These are phyloP conservation scores for Pleoardoris graminearum DNA, from an alignment of 2,329 filamentous ascomycete genomes.

Conservation along the genomic window DNA sequence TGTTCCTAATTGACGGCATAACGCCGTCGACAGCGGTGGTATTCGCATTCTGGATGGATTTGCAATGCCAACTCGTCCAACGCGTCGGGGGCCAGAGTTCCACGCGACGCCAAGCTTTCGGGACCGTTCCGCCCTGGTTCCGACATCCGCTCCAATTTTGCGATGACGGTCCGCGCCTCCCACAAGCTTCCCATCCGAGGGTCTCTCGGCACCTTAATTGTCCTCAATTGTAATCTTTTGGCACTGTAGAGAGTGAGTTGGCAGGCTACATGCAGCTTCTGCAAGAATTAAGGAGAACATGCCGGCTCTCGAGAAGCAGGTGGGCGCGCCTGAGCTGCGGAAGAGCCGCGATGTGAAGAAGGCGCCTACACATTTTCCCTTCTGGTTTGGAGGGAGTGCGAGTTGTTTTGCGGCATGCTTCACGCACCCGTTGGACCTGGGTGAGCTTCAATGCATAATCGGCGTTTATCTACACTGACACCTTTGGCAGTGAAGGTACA, in stretches of 20 bases:
- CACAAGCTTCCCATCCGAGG: constrained; percentile 13
- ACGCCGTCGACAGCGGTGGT: constrained; percentile 21
- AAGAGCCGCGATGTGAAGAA: constrained; percentile 51
- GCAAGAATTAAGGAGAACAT: constrained; percentile 29
- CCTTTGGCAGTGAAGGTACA: constrained; percentile 51
- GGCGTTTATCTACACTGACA: constrained; percentile 31
- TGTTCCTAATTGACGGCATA: constrained; percentile 26
- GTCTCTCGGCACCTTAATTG: constrained; percentile 3
- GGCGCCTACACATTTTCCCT: constrained; percentile 52
- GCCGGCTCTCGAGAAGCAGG: constrained; percentile 46
- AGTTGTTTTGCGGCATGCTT: constrained; percentile 89
- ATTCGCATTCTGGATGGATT: constrained; percentile 31
- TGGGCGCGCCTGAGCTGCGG: constrained; percentile 35
- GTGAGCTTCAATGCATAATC: constrained; percentile 58
- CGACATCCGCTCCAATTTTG: constrained; percentile 20
- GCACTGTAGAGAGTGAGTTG: background rate
- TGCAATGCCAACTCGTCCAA: constrained; percentile 5
- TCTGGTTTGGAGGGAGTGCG: constrained; percentile 94
- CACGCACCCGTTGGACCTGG: constrained; percentile 89
- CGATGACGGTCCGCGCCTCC: constrained; percentile 35
- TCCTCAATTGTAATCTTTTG: constrained; percentile 9
- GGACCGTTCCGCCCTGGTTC: constrained; percentile 3
- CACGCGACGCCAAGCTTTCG: constrained; percentile 31
- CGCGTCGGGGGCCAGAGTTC: constrained; percentile 18
- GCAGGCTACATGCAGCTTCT: constrained; percentile 37